Percentiles rank a stretch among this genome's conserved stretches.
These are phyloP conservation scores for Phylloporus sp. DNA, from an alignment of 768 basidiomycete genomes.

Conservation along the genomic window DNA sequence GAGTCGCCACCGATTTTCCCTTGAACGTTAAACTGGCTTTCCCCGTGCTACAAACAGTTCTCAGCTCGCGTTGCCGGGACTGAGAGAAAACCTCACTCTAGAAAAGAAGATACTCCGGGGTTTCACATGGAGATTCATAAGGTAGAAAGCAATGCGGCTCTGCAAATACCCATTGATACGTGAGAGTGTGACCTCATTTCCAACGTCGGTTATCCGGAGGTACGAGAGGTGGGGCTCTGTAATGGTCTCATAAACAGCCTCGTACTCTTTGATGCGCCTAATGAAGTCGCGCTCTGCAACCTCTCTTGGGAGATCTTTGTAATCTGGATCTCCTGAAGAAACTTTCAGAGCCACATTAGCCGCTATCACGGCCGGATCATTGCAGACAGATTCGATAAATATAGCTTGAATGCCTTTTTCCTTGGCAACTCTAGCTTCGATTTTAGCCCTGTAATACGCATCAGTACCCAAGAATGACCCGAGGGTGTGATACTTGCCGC, in stretches of 20 bases:
- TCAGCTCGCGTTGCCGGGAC: constrained; percentile 6
- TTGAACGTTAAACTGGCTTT: constrained; percentile 94
- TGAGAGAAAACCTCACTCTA: constrained; percentile 53
- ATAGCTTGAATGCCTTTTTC: constrained; percentile 87
- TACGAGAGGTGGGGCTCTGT: constrained; percentile 88
- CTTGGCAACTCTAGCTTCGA: constrained; percentile 75
- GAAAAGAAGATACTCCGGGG: constrained; percentile 96
- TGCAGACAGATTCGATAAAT: constrained; percentile 93
- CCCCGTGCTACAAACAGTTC: constrained; percentile 71
- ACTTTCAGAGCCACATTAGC: constrained; percentile 97
- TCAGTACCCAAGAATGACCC: background rate
- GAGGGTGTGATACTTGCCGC: constrained; percentile 44
- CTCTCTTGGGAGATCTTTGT: constrained; percentile 82
- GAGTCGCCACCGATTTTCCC: constrained; percentile 99
- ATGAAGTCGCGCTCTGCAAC: constrained; percentile 88
- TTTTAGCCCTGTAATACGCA: constrained; percentile 59
- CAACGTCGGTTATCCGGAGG: constrained; percentile 90
- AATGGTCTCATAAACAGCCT: constrained; percentile 93
- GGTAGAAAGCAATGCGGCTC: constrained; percentile 95
- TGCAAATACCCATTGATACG: constrained; percentile 93
- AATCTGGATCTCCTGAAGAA: constrained; percentile 95
- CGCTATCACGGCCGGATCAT: constrained; percentile 91
- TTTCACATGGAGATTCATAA: constrained; percentile 98
- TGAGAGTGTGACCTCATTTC: constrained; percentile 79
- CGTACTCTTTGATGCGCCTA: constrained; percentile 88